phyloP scores from a whole-genome alignment of 2,329 filamentous ascomycete species.

The Chrysoporthe deuterocubensis region DNA sequence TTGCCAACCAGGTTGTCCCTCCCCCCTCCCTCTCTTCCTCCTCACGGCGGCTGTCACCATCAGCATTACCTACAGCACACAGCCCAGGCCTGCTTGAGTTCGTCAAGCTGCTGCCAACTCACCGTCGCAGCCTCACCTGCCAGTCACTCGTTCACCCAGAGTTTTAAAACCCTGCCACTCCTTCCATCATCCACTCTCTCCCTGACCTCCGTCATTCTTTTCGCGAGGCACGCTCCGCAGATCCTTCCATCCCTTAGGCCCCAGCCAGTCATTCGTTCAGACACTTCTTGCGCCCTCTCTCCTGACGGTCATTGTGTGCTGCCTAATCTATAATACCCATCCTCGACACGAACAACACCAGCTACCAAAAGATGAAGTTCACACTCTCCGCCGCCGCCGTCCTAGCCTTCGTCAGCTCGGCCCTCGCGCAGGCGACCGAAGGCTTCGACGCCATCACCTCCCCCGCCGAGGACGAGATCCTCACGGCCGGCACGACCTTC shows the following conservation, averaged over 20 bases:
- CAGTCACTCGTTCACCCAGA: conserved; percentile 22
- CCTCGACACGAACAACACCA: conserved; percentile 24
- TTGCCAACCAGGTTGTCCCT: not conserved
- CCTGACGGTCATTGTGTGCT: not conserved
- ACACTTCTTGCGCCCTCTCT: not conserved
- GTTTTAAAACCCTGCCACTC: conserved; percentile 20
- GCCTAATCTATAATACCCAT: not conserved
- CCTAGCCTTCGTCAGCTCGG: conserved; percentile 56
- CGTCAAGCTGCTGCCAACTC: conserved; percentile 16
- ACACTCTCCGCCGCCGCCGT: conserved; percentile 50
- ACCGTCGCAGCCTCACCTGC: conserved; percentile 22
- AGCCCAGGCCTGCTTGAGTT: conserved; percentile 6
- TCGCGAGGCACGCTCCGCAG: conserved; percentile 14
- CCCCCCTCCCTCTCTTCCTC: conserved; percentile 2
- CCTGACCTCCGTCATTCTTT: conserved; percentile 19
- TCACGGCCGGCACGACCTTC: conserved; percentile 54
- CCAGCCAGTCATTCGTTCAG: conserved; percentile 13
- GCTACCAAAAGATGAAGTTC: conserved; percentile 58
- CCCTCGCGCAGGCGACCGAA: conserved; percentile 54
- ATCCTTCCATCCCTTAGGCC: conserved; percentile 16
- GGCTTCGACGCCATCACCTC: conserved; percentile 59
- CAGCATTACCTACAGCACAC: conserved; percentile 9
- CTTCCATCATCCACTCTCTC: conserved; percentile 16
- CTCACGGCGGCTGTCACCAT: conserved; percentile 9
- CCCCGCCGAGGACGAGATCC: conserved; percentile 48